Conservation (phyloP, 805 yeast genomes). For the Spathaspora gorwiae region DNA sequence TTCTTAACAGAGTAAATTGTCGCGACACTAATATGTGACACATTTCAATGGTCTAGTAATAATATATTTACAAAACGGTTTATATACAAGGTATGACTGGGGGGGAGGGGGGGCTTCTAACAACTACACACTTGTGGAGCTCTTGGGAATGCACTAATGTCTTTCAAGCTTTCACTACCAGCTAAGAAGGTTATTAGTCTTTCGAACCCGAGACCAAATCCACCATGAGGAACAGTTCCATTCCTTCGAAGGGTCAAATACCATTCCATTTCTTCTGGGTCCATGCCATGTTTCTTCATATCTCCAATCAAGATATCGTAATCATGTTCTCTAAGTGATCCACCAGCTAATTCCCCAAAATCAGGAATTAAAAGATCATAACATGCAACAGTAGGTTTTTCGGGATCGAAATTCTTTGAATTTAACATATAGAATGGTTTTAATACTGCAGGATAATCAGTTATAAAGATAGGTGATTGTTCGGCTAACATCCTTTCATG, state of each 20-base stretch:
- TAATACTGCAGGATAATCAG: constrained; percentile 72
- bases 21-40: too few species aligned
- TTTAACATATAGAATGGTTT: constrained; percentile 92
- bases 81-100: too few species aligned
- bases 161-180: constrained; percentile 76
- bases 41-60: too few species aligned
- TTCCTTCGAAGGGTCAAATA: constrained; percentile 66
- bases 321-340: constrained; percentile 82
- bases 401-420: constrained; percentile 28
- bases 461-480: constrained; percentile 76
- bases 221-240: constrained; percentile 93
- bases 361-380: constrained; percentile 87
- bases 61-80: too few species aligned
- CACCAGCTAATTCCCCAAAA: constrained; percentile 92
- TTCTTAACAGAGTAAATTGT: too few species aligned
- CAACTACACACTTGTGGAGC: constrained; percentile 43
- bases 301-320: constrained; percentile 43
- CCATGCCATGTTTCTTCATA: constrained; percentile 55
- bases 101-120: constrained; percentile 12
- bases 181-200: constrained; percentile 70
- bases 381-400: constrained; percentile 69
- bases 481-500: constrained; percentile 92
- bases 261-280: constrained; percentile 65
- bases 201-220: constrained; percentile 94
- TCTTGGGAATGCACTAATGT: constrained; percentile 84